Evolutionary conservation across 1,284 basidiomycete genomes (phyloP).

Genomic region (Moesziomyces sp.): DNA sequence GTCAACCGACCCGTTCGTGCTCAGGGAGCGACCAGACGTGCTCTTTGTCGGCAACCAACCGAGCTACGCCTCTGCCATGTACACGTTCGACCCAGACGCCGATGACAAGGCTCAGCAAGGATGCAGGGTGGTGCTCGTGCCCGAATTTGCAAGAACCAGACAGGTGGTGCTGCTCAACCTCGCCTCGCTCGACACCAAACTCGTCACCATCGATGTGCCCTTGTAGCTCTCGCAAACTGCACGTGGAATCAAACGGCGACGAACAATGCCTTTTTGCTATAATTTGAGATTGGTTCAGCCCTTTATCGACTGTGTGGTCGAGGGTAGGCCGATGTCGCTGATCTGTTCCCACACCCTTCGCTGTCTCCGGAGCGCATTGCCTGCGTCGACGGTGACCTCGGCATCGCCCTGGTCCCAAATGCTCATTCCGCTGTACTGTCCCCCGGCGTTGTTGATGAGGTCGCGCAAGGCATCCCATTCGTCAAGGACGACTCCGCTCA

Average conservation of each 20-base stretch:
- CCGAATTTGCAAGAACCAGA: slow-evolving; percentile 79
- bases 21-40: slow-evolving; percentile 84
- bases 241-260: background rate
- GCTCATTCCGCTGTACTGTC: slow-evolving; percentile 34
- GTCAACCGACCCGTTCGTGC: slow-evolving; percentile 86
- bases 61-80: slow-evolving; percentile 70
- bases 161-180: slow-evolving; percentile 76
- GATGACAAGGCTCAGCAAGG: slow-evolving; percentile 66
- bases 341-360: slow-evolving; percentile 26
- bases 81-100: slow-evolving; percentile 31
- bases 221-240: slow-evolving; percentile 3
- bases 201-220: slow-evolving; percentile 55
- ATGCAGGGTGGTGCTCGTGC: slow-evolving; percentile 82
- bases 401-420: slow-evolving; percentile 36
- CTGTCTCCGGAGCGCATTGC: slow-evolving; percentile 34
- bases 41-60: slow-evolving; percentile 95
- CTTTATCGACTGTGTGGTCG: background rate
- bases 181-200: slow-evolving; percentile 72
- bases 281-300: background rate
- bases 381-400: slow-evolving; percentile 26
- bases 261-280: background rate
- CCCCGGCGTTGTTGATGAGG: slow-evolving; percentile 49
- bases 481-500: slow-evolving; percentile 35
- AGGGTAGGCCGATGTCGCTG: slow-evolving; percentile 26
- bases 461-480: slow-evolving; percentile 64